Base-by-base conservation (phyloP, 768 basidiomycete genomes). In the Lactifluus hygrophoroides region DNA sequence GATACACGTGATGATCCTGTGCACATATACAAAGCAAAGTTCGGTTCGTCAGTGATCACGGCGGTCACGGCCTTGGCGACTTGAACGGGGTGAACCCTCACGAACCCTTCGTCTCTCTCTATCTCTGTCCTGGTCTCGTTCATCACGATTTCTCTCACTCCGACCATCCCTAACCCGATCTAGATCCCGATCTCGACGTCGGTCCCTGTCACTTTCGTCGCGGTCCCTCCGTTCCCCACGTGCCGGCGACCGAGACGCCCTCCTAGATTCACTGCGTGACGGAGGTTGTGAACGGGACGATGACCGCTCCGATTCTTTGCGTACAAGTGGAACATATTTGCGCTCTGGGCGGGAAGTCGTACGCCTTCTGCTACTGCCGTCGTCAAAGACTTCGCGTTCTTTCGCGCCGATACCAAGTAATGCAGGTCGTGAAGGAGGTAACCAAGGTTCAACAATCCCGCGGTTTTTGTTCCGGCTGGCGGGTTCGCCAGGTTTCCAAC, bases 331-430 rank as follows among this genome's bases (percentile, higher is more conserved):
- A 28, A 94, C 74, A 67, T 96, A 98, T 65, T 83, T 80, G 73
- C 81, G 83, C 54, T 91, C 89, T 3, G 80, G 80, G 32, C 77
- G 73, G 65, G 72, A 78, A 64, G 68, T 74, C 7, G 60, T 63
- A 40, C 72, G 72, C 57, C 72, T 71, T 67, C 75, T 79, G 69
- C 69, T 76, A 65, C 74, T 81, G 19, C 87, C 88, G 59, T 89
- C 83, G 57, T 90, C 86, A 5, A 81, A 77, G 0, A 80, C 76
- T 66, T 88, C 84, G 63, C 80, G 78, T 66, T 94, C 88, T 68
- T 96, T 98, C 2, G 96, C 96, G 2, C 96, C 94, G 28, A 99
- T 87, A 0, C 95, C 96, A 10, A 98, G 73, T 13, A 98, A 71
- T 0, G 93, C 85, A 0, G 95, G 94, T 16, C 96, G 80, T 2